Base-by-base conservation (phyloP, 257 asterid genomes). In the Salvia miltiorrhiza region DNA sequence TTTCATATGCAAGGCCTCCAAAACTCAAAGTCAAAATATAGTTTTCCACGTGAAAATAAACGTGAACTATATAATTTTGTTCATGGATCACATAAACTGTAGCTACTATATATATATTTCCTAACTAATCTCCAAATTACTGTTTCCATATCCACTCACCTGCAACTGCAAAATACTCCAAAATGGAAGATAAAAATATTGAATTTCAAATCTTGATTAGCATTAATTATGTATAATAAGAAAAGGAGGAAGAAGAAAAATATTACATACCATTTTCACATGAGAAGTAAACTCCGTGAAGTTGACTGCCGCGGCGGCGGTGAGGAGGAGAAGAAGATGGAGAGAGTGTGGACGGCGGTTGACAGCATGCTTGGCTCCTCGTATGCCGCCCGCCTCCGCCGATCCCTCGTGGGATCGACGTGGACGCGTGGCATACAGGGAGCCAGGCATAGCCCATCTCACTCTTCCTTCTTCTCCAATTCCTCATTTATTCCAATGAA, bases 381-480 rank as follows among this genome's bases (percentile, higher is more conserved):
- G 45, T 75, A 83, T 72, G 85, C 87, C 85, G 77, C 83, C 72
- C 87, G 74, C 63, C 81, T 72, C 71, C 41, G 75, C 62, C 76
- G 63, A 78, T 80, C 71, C 72, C 2, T 21, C 23, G 13, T 5
- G 10, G 67, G 67, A 77, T 76, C 64, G 74, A 60, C 77, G 23
- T 72, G 21, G 62, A 45, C 87, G 83, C 23, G 87, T 75, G 85
- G 85, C 87, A 83, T 83, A 83, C 85, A 83, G 83, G 85, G 87
- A 83, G 87, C 87, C 85, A 83, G 85, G 87, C 87, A 83, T 75
- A 57, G 67, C 76, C 54, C 76, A 23, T 66, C 72, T 56, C 64
- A 19, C 60, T 58, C 26, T 73, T 30, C 30, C 55, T 20, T 13
- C 71, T 41, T 47, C 71, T 41, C 30, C 43, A 37, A 37, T 41